Base-by-base conservation (phyloP, 2,329 filamentous ascomycete species). In the Pseudogymnoascus verrucosus region DNA sequence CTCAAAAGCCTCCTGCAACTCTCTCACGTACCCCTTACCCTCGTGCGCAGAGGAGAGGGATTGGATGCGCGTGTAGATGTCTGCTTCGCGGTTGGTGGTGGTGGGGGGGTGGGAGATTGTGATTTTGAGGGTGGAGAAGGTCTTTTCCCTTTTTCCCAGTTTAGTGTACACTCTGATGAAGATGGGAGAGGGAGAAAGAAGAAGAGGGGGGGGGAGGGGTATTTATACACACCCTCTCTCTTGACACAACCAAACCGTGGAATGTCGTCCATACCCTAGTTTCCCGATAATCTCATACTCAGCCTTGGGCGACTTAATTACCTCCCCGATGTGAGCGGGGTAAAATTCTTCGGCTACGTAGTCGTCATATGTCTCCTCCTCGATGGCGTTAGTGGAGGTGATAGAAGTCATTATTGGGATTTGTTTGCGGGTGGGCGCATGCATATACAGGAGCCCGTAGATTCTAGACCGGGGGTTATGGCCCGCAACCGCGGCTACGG, bases 231-330 rank as follows among this genome's bases (percentile, higher is more conserved):
- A 44, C 44, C 12, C 23, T 28, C 14, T 6, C 12, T 78, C 76
- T 28, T 68, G 73, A 51, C 73, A 74, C 0, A 80, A 72, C 78
- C 78, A 80, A 4, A 77, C 74, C 0, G 77, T 79, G 1, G 78
- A 78, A 44, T 67, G 69, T 5, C 69, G 68, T 4, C 77, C 77
- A 65, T 74, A 77, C n/a, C 77, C 77, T 0, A 79, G 70, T 62
- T 80, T 80, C 16, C 71, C 72, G 12, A 78, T 69, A 23, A 51
- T 28, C 23, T 28, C 21, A 28, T 51, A 51, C 23, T 51, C 23
- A 7, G 14, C 44, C 23, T 2, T 7, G 1, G 14, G 14, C 3
- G 44, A 28, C 14, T 28, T 28, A 16, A 51, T 28, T 3, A 51
- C 23, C 44, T 51, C 44, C 23, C 44, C 44, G 5, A 51, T 51